phyloP scores from a whole-genome alignment of 177 flowering plant species.

The Vitis hybrid region DNA sequence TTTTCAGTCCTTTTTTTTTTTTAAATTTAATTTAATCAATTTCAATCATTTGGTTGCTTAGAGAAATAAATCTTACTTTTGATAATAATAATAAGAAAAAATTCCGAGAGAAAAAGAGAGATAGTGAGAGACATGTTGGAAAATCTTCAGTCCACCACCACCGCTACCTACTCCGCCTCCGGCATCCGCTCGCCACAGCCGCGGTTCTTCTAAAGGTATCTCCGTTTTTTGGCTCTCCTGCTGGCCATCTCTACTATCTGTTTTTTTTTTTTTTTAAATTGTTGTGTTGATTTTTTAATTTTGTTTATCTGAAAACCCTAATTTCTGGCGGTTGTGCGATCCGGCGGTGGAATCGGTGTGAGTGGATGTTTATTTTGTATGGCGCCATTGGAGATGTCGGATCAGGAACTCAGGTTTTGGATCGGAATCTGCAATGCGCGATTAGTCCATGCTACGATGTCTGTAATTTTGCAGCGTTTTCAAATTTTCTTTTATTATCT shows the following conservation, averaged over 20 bases:
- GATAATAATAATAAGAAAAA: neutral
- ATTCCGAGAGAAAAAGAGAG: too few relatives aligned
- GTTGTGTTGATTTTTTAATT: neutral
- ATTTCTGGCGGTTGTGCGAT: neutral
- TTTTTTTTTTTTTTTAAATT: neutral
- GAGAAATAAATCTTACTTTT: neutral
- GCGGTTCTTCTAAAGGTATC: neutral
- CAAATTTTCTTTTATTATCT: neutral
- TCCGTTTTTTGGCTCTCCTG: neutral
- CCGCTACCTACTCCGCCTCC: neutral
- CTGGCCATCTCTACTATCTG: neutral
- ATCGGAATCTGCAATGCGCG: neutral
- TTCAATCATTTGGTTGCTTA: neutral
- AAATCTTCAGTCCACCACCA: neutral
- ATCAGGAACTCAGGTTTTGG: constrained; percentile 9
- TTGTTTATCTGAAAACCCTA: neutral
- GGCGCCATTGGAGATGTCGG: constrained; percentile 11
- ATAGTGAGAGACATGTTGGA: neutral
- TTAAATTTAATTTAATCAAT: neutral
- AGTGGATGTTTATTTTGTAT: neutral
- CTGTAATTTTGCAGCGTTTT: neutral
- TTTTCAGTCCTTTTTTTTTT: too few relatives aligned
- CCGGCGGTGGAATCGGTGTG: neutral
- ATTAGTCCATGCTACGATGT: neutral
- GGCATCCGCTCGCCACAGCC: neutral